Conservation (phyloP, 371 early-diverging fungal species). For the Lichtheimia hyalospora region DNA sequence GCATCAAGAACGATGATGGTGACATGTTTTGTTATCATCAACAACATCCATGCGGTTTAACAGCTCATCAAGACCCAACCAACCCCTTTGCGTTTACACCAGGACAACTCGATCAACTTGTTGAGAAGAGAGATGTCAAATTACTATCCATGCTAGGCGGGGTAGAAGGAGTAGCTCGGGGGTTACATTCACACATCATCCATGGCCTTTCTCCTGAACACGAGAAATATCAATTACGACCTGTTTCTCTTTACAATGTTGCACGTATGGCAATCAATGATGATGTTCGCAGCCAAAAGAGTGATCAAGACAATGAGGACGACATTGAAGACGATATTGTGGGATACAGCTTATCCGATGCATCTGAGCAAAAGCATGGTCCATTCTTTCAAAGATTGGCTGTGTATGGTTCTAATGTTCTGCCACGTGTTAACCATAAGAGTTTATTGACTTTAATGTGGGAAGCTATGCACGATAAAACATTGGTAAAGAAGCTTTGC, state of each 20-base stretch:
- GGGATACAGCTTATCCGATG: not conserved
- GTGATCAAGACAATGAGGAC: slow-evolving; percentile 5
- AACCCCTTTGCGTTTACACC: slow-evolving; percentile 54
- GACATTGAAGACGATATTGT: slow-evolving; percentile 10
- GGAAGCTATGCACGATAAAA: slow-evolving; percentile 81
- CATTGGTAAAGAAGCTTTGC: slow-evolving; percentile 53
- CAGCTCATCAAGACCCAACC: slow-evolving; percentile 35
- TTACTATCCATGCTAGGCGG: slow-evolving; percentile 49
- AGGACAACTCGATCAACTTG: slow-evolving; percentile 43
- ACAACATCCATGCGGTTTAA: not conserved
- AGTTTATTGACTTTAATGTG: slow-evolving; percentile 69
- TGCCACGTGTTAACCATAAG: slow-evolving; percentile 63
- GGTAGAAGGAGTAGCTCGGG: slow-evolving; percentile 45
- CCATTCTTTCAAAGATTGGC: slow-evolving; percentile 37
- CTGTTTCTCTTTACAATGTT: slow-evolving; percentile 8
- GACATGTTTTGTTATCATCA: not conserved
- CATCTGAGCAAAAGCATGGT: slow-evolving; percentile 1
- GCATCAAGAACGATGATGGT: not conserved
- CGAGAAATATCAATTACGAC: slow-evolving; percentile 5
- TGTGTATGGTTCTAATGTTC: slow-evolving; percentile 64
- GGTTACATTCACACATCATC: slow-evolving; percentile 49
- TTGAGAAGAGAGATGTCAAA: slow-evolving; percentile 50
- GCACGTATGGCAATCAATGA: not conserved
- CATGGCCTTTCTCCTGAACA: slow-evolving; percentile 29
- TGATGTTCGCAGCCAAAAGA: not conserved